These are phyloP conservation scores for Magnusiomyces tetraspermus DNA, from an alignment of 1,139 yeast species.

Conservation along the genomic window DNA sequence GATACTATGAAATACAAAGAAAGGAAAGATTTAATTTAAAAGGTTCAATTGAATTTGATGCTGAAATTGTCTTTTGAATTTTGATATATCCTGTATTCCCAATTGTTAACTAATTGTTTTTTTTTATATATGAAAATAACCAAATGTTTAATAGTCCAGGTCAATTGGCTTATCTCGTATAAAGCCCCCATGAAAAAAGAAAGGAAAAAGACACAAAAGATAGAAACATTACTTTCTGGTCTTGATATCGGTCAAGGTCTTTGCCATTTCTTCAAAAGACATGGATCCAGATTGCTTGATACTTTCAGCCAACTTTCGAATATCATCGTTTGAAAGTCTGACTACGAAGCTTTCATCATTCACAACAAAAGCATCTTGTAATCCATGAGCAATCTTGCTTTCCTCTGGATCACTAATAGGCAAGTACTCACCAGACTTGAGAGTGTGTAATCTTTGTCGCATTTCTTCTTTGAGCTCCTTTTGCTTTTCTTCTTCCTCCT, in stretches of 20 bases:
- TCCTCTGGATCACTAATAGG: constrained; percentile 4
- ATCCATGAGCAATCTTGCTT: constrained; percentile 2
- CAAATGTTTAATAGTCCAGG: too few relatives aligned
- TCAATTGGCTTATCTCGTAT: too few relatives aligned
- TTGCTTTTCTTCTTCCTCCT: constrained; percentile 8
- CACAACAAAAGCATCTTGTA: constrained; percentile 7
- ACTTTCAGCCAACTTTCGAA: constrained; percentile 7
- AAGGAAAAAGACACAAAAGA: neutral
- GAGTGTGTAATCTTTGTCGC: constrained; percentile 7
- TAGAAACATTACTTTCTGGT: neutral
- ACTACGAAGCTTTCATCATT: constrained; percentile 10
- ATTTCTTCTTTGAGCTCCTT: constrained; percentile 7
- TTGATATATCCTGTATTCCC: too few relatives aligned
- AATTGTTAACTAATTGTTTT: too few relatives aligned
- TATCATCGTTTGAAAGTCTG: constrained; percentile 9
- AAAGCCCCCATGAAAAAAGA: too few relatives aligned
- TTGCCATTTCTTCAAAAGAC: constrained; percentile 9
- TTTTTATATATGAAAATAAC: too few relatives aligned
- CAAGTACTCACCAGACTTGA: constrained; percentile 9
- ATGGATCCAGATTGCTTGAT: constrained; percentile 5
- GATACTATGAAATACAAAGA: too few relatives aligned
- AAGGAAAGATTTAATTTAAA: too few relatives aligned
- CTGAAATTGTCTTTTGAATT: too few relatives aligned
- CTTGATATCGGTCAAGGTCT: constrained; percentile 4
- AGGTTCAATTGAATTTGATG: too few relatives aligned